Evolutionary conservation across 2,329 filamentous ascomycete genomes (phyloP), one percentile per base, ranked within the genome.

Genomic region (Sporothrix mexicana): DNA sequence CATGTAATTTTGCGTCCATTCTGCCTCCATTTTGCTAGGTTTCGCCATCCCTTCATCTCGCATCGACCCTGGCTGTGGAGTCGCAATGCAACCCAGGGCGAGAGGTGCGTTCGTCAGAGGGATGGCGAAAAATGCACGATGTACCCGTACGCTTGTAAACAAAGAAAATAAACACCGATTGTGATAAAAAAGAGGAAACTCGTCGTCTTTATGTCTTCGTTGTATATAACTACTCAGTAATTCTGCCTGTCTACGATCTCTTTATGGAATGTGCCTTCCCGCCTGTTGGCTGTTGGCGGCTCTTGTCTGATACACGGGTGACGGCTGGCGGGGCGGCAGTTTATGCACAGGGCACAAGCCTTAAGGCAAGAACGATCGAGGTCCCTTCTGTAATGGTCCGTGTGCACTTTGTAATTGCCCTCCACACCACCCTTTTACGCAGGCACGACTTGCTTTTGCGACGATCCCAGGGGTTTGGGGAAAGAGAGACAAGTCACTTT

Each of bases 281-380:
- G 49, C 49, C 30, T 36, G 30, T 36, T 55, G 64, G 8, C 12
- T 43, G 47, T 25, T 55, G 36, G 67, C 67, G 49, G 67, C 67
- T 59, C 51, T 1, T 59, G 36, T 51, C 67, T 70, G 69, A 62
- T 47, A 70, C 69, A 51, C 55, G 69, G 53, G 43, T 51, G 68
- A 51, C 55, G 69, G 53, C 55, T 51, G 68, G 69, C 69, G 55
- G 68, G 68, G 69, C 69, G 8, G 41, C 43, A 43, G 41, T 70
- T 70, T 57, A 70, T 70, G 69, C 69, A 41, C 2, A 49, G 61
- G 10, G 41, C 59, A 1, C 41, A 10, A 41, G 17, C 7, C 36
- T 64, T 17, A 43, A 25, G 2, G 45, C n/a, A n/a, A 10, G 20
- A 25, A 25, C 23, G 10, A 47, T 47, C 45, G 15, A 47, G 7